Percentiles rank a stretch among this genome's conserved stretches.
phyloP scores from a whole-genome alignment of 768 basidiomycete genomes.

The Astraeus odoratus region DNA sequence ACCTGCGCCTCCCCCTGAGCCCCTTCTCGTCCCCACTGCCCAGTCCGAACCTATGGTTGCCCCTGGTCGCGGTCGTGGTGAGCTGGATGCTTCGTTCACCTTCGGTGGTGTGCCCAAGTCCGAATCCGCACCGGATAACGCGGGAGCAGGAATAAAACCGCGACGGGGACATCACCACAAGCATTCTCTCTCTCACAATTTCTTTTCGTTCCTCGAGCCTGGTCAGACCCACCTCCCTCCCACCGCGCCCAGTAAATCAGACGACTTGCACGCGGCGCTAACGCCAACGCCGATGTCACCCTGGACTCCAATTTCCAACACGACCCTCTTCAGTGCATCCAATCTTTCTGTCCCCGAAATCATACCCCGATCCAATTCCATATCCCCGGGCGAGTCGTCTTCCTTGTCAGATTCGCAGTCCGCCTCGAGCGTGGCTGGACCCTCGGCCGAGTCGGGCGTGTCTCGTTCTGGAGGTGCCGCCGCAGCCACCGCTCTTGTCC shows the following conservation, averaged over 20 bases:
- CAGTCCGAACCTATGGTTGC: conserved; percentile 23
- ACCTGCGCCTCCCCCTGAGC: conserved; percentile 41
- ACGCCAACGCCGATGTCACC: conserved; percentile 58
- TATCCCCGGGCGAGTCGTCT: conserved; percentile 11
- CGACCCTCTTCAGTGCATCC: conserved; percentile 2
- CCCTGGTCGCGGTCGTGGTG: conserved; percentile 28
- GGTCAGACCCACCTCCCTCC: conserved; percentile 22
- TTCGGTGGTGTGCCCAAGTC: conserved; percentile 48
- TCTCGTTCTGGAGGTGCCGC: conserved; percentile 19
- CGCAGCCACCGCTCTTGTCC: conserved; percentile 24
- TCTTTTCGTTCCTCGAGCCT: conserved; percentile 93
- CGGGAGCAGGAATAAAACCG: conserved; percentile 17
- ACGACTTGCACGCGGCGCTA: conserved; percentile 49
- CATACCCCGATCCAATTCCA: conserved; percentile 17
- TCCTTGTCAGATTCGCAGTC: conserved; percentile 10
- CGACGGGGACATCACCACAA: conserved; percentile 81
- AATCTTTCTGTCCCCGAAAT: conserved; percentile 6
- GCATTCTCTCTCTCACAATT: conserved; percentile 90
- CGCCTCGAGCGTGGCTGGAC: background rate
- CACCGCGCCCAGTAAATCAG: conserved; percentile 10
- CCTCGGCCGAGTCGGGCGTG: conserved; percentile 7
- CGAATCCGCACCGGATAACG: conserved; percentile 13
- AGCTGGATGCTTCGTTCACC: conserved; percentile 50
- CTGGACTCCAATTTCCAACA: conserved; percentile 51
- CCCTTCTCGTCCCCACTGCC: conserved; percentile 34